Conservation (phyloP, 306 rosid genomes). For the Gastrolobium villosum region DNA sequence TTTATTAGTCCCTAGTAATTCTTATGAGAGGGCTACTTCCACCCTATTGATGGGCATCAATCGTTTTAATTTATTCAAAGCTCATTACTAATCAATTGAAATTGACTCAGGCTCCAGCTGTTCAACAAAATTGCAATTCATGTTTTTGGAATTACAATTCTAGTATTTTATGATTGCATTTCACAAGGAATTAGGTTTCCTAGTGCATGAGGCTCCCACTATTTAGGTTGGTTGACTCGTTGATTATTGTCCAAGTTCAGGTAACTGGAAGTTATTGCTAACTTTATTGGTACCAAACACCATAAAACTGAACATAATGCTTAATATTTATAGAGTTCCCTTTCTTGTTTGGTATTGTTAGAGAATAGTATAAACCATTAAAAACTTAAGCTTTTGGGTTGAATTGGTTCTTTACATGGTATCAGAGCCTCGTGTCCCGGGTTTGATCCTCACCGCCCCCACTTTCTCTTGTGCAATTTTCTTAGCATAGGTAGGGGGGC, state of each 20-base stretch:
- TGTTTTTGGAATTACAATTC: constrained; percentile 4
- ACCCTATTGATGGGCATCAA: not conserved
- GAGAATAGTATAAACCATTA: too few species aligned
- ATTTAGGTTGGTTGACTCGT: constrained; percentile 14
- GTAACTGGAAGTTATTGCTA: not conserved
- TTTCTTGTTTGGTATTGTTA: not conserved
- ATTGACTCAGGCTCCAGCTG: not conserved
- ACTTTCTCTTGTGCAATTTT: too few species aligned
- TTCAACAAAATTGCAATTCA: too few species aligned
- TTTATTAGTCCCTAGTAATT: constrained; percentile 9
- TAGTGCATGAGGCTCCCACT: too few species aligned
- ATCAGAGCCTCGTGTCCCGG: too few species aligned
- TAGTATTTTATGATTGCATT: too few species aligned
- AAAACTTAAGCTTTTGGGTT: too few species aligned
- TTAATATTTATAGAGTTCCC: constrained; percentile 19
- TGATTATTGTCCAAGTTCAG: constrained; percentile 29
- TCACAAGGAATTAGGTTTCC: too few species aligned
- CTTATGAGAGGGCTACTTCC: too few species aligned
- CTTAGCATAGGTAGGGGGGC: too few species aligned
- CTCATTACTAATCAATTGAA: not conserved
- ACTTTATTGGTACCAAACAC: not conserved
- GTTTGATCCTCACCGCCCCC: too few species aligned
- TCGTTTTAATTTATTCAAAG: not conserved
- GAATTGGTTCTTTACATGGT: too few species aligned
- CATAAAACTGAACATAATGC: constrained; percentile 11